These are phyloP conservation scores for Isochrysis galbana DNA, from an alignment of 78 protist species.

Conservation along the genomic window DNA sequence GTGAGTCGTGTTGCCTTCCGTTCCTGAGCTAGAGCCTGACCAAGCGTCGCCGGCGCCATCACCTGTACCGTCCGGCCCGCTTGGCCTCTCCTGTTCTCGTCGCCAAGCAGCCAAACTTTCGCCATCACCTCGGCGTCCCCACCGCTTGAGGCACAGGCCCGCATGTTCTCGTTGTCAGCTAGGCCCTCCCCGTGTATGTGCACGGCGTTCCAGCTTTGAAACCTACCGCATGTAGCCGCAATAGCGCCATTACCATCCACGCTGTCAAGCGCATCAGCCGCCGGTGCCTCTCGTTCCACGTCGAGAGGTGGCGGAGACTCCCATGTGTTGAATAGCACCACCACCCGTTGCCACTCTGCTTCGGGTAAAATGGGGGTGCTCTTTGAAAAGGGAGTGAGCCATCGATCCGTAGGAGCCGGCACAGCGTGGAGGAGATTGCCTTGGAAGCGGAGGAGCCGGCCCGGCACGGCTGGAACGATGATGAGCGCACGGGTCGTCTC, in stretches of 20 bases:
- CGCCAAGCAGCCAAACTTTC: neutral
- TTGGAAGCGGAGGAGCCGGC: slow-evolving; percentile 20
- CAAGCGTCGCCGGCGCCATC: neutral
- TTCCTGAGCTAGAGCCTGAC: neutral
- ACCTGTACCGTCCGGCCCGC: neutral
- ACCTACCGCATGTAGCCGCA: neutral
- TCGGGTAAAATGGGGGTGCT: neutral
- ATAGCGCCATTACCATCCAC: too few species aligned
- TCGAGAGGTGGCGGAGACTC: neutral
- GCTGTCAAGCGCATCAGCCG: too few species aligned
- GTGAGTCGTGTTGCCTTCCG: neutral
- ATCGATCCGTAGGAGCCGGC: neutral
- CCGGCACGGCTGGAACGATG: neutral
- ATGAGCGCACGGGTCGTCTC: neutral
- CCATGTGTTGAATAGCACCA: slow-evolving; percentile 20
- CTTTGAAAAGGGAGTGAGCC: neutral
- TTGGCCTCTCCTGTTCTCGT: neutral
- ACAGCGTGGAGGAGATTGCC: neutral
- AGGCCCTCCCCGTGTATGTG: neutral
- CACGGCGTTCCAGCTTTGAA: neutral
- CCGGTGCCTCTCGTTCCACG: neutral
- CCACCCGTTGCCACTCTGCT: neutral
- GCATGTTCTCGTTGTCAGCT: neutral
- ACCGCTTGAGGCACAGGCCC: neutral
- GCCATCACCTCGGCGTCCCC: neutral